phyloP scores from a whole-genome alignment of 208 protist genomes.

The Willaertia magna region DNA sequence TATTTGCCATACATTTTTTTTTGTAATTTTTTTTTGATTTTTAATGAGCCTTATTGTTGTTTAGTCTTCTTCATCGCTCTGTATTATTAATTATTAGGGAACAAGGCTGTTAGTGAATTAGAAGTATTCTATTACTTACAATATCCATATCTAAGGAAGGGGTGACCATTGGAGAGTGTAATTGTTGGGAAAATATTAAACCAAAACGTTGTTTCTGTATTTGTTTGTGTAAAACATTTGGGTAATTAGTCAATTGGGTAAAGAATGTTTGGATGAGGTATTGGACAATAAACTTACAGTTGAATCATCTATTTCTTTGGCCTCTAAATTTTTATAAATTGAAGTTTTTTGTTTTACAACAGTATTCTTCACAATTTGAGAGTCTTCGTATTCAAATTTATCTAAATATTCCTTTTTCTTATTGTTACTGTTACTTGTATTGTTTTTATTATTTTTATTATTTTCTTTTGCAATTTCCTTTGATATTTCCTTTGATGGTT shows the following conservation, averaged over 20 bases:
- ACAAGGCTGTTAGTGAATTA: no score
- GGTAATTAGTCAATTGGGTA: no score
- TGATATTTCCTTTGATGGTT: no score
- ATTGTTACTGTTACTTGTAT: no score
- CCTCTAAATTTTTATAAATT: neutral
- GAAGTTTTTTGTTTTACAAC: neutral
- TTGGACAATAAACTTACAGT: neutral
- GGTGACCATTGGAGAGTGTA: neutral
- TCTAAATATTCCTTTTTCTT: no score
- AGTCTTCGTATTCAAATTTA: no score
- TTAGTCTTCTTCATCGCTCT: neutral
- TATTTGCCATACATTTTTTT: neutral
- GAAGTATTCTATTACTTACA: neutral
- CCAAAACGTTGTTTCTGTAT: neutral
- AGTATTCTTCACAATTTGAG: no score
- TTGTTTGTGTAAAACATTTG: neutral
- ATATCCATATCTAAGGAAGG: neutral
- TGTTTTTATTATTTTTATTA: no score
- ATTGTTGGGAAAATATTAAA: neutral
- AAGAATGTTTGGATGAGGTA: no score
- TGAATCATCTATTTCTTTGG: neutral
- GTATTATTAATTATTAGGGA: no score
- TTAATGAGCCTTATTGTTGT: no score
- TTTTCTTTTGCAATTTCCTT: no score
- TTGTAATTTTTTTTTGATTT: neutral